Evolutionary conservation across 495 filamentous ascomycete genomes (phyloP).

Genomic region (Astrothelium subdiscretum): DNA sequence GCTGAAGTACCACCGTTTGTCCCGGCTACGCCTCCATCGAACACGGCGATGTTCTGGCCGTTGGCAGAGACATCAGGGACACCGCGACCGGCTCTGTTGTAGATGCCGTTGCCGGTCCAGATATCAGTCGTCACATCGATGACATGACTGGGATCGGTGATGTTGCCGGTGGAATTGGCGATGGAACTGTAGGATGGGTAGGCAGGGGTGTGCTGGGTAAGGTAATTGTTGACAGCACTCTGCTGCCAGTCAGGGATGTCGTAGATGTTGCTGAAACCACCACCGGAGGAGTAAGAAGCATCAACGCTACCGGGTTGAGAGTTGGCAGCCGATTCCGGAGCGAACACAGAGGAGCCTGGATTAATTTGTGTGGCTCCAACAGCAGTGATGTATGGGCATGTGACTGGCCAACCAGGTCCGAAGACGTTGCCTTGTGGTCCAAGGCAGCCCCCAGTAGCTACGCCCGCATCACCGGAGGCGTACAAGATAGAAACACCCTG

Average conservation of each 20-base stretch:
- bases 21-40: background rate
- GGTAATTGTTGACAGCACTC: constrained; percentile 37
- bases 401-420: constrained; percentile 36
- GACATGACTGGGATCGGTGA: background rate
- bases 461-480: constrained; percentile 32
- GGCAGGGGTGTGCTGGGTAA: constrained; percentile 33
- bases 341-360: background rate
- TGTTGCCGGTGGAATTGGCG: background rate
- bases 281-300: constrained; percentile 28
- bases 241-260: constrained; percentile 46
- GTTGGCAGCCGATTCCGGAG: constrained; percentile 29
- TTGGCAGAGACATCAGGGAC: constrained; percentile 56
- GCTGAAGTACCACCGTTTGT: constrained; percentile 3
- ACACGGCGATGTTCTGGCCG: constrained; percentile 38
- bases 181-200: constrained; percentile 19
- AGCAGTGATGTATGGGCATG: constrained; percentile 41
- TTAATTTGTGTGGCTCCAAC: constrained; percentile 30
- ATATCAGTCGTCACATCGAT: constrained; percentile 1
- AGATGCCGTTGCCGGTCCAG: constrained; percentile 31
- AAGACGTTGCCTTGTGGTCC: constrained; percentile 27
- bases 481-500: constrained; percentile 30
- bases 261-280: constrained; percentile 62
- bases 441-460: constrained; percentile 15
- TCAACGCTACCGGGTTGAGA: constrained; percentile 9
- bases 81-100: constrained; percentile 45